Evolutionary conservation across 2,329 filamentous ascomycete species (phyloP).

Genomic region (Pseudophaeomoniella oleicola): DNA sequence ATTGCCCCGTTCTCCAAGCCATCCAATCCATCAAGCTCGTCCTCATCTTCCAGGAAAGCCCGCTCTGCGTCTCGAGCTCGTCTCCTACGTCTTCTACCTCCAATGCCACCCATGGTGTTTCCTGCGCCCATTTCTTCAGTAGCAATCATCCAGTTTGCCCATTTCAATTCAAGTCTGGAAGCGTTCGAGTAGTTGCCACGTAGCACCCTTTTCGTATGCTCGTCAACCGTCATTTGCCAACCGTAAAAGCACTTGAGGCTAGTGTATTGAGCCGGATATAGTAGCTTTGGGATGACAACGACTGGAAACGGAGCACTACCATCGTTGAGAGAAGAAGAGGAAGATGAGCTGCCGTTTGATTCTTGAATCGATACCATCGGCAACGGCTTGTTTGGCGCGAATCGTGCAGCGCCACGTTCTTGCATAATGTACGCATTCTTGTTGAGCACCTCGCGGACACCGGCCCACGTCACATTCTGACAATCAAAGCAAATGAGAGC

Average conservation of each 20-base stretch:
- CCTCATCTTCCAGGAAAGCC: conserved; percentile 68
- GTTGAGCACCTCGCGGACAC: conserved; percentile 71
- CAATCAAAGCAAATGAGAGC: conserved; percentile 82
- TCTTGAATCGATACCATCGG: conserved; percentile 1
- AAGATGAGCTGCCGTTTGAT: neutral
- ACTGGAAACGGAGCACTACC: conserved; percentile 11
- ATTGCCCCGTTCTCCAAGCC: conserved; percentile 17
- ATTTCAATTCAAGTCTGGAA: conserved; percentile 69
- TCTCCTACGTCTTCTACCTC: conserved; percentile 54
- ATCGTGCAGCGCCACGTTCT: conserved; percentile 4
- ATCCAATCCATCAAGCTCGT: conserved; percentile 29
- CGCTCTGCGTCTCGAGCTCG: conserved; percentile 69
- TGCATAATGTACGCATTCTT: conserved; percentile 59
- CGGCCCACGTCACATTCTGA: conserved; percentile 81
- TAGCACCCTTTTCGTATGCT: conserved; percentile 77
- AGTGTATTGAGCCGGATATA: conserved; percentile 66
- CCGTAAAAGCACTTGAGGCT: conserved; percentile 86
- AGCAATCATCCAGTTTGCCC: conserved; percentile 88
- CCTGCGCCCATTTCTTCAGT: conserved; percentile 63
- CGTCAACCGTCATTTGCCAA: conserved; percentile 88
- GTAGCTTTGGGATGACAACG: conserved; percentile 19
- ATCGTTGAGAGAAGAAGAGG: neutral
- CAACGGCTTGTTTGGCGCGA: conserved; percentile 2
- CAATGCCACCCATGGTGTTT: conserved; percentile 37
- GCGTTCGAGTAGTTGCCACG: conserved; percentile 62